These are phyloP conservation scores for Russula dissimulans DNA, from an alignment of 768 basidiomycete species.

Conservation along the genomic window DNA sequence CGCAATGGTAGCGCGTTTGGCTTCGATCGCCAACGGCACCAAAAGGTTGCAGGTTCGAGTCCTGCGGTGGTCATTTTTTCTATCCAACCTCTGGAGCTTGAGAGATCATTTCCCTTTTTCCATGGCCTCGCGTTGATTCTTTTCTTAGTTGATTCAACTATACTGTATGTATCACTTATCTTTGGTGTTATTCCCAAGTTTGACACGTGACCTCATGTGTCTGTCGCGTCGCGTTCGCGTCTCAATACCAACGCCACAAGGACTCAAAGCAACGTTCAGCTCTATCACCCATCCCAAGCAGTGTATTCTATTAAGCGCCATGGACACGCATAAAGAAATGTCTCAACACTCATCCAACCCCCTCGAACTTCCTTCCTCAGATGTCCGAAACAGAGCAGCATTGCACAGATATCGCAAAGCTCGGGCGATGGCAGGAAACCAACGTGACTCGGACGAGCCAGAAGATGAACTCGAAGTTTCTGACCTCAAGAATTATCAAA, in stretches of 20 bases:
- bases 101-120: neutral
- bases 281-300: neutral
- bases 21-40: slow-evolving; percentile 74
- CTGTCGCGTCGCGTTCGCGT: neutral
- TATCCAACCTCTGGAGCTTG: too few species aligned
- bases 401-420: slow-evolving; percentile 32
- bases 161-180: too few species aligned
- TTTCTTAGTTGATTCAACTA: too few species aligned
- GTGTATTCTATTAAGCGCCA: slow-evolving; percentile 14
- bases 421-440: slow-evolving; percentile 25
- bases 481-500: slow-evolving; percentile 39
- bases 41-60: slow-evolving; percentile 97
- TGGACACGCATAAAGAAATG: slow-evolving; percentile 35
- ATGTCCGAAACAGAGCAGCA: slow-evolving; percentile 41
- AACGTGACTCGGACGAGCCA: slow-evolving; percentile 43
- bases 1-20: slow-evolving; percentile 96
- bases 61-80: slow-evolving; percentile 54
- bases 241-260: neutral
- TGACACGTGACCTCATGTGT: slow-evolving; percentile 8
- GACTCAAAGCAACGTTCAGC: neutral
- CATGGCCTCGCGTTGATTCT: too few species aligned
- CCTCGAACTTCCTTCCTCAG: slow-evolving; percentile 56
- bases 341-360: slow-evolving; percentile 72
- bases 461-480: slow-evolving; percentile 30
- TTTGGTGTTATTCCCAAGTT: neutral